Conservation (phyloP, 164 flowering plant genomes). For the Vitis labrusca region DNA sequence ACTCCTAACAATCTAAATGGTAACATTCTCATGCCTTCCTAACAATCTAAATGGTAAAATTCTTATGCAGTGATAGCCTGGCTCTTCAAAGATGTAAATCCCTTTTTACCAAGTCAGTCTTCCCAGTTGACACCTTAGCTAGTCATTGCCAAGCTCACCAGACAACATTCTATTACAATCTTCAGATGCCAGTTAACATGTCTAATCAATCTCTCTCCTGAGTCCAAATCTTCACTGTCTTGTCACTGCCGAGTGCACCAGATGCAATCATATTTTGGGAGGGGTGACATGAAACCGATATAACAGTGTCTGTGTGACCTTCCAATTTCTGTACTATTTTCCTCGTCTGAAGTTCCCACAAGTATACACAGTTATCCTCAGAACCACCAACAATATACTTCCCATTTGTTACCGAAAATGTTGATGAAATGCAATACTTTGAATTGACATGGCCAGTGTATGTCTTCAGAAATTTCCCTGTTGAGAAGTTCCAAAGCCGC, state of each 20-base stretch:
- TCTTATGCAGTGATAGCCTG: too few species aligned
- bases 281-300: constrained; percentile 87
- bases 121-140: constrained; percentile 41
- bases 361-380: constrained; percentile 76
- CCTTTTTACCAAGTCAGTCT: constrained; percentile 11
- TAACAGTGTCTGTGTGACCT: constrained; percentile 80
- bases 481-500: constrained; percentile 88
- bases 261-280: constrained; percentile 85
- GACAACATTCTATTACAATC: not conserved
- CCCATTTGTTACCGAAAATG: constrained; percentile 83
- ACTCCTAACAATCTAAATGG: too few species aligned
- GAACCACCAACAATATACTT: constrained; percentile 89
- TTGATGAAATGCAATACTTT: constrained; percentile 70
- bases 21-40: too few species aligned
- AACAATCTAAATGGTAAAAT: too few species aligned
- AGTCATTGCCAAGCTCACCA: constrained; percentile 4
- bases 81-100: too few species aligned
- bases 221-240: constrained; percentile 74
- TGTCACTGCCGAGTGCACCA: constrained; percentile 76
- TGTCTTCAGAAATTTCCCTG: constrained; percentile 91
- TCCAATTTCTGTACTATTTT: constrained; percentile 83
- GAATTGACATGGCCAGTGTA: constrained; percentile 85
- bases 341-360: constrained; percentile 92
- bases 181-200: too few species aligned
- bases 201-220: constrained; percentile 34